phyloP scores from a whole-genome alignment of 345 rosid species.

The Eucalyptus regnans region DNA sequence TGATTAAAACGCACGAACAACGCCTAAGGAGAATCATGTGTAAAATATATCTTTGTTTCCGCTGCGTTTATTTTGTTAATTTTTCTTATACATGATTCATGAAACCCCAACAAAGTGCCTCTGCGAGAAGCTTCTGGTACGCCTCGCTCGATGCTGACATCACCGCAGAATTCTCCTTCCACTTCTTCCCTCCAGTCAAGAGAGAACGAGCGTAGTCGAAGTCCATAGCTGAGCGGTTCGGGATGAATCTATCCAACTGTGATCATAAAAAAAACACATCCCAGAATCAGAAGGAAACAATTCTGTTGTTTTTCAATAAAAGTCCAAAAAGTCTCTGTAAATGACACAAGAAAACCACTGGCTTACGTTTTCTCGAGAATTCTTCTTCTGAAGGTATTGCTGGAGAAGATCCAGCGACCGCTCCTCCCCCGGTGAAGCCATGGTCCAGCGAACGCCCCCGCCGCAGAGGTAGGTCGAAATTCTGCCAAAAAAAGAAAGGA shows the following conservation, averaged over 20 bases:
- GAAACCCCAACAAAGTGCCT: too few species aligned
- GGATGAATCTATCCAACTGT: constrained; percentile 45
- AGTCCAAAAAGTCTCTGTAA: too few species aligned
- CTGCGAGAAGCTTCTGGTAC: constrained; percentile 55
- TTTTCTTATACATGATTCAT: too few species aligned
- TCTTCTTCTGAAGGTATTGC: background rate
- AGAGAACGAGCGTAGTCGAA: constrained; percentile 25
- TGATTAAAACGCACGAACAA: too few species aligned
- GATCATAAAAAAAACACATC: background rate
- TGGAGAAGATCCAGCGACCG: background rate
- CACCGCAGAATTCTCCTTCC: constrained; percentile 16
- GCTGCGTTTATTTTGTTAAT: too few species aligned
- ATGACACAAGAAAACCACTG: background rate
- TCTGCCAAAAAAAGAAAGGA: background rate
- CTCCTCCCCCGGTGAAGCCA: background rate
- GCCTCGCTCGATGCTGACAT: constrained; percentile 54
- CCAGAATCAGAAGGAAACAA: background rate
- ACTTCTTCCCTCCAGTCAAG: constrained; percentile 30
- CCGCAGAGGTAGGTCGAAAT: background rate
- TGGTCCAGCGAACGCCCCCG: background rate
- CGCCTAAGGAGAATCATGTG: too few species aligned
- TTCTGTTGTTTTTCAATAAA: too few species aligned
- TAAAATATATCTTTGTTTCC: too few species aligned
- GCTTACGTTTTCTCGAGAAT: constrained; percentile 11
- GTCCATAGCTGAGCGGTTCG: constrained; percentile 38